Evolutionary conservation across 805 yeast genomes (phyloP), one percentile per base, ranked within the genome.

Genomic region (Tetrapisispora arboricola): DNA sequence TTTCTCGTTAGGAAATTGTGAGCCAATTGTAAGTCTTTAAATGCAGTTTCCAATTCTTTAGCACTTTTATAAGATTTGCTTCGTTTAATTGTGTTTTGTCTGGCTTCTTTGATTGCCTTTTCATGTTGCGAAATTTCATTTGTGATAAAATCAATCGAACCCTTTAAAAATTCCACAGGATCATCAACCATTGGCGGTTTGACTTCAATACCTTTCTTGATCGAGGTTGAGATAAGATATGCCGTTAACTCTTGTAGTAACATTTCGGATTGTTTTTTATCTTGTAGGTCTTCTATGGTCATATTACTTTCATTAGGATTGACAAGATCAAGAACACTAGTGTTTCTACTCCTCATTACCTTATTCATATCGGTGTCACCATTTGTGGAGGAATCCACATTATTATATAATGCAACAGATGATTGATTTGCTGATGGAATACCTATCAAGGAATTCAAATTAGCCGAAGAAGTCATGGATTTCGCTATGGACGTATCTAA

Each of bases 1-100:
- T 80, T 84, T 52, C 76, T 75, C 2, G 80, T 70, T 41, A 82
- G 62, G 53, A 79, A 82, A 44, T 71, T 76, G 57, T 81, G 86
- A 2, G 86, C 81, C 54, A 82, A 73, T 48, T 80, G 78, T 39
- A 82, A 64, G 55, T 82, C 92, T 42, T 68, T 72, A 38, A 82
- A 63, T 0, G 87, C 86, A 0, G 81, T 74, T 47, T 68, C 70
- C 18, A 37, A 38, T 13, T 49, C 44, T 21, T 29, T 40, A 2
- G 39, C 6, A 15, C 22, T 40, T 15, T 40, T 40, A 25, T 34
- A 34, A 18, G 43, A 28, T 28, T 40, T 35, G n/a, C 43, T 40
- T 25, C 43, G 34, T 35, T 40, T 40, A 19, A 29, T 28, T 4
- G 36, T 40, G 4, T 40, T 17, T n/a, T 40, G 32, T 24, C 39